Evolutionary conservation across 2,329 filamentous ascomycete genomes (phyloP).

Genomic region (Aspergillus alliaceus): DNA sequence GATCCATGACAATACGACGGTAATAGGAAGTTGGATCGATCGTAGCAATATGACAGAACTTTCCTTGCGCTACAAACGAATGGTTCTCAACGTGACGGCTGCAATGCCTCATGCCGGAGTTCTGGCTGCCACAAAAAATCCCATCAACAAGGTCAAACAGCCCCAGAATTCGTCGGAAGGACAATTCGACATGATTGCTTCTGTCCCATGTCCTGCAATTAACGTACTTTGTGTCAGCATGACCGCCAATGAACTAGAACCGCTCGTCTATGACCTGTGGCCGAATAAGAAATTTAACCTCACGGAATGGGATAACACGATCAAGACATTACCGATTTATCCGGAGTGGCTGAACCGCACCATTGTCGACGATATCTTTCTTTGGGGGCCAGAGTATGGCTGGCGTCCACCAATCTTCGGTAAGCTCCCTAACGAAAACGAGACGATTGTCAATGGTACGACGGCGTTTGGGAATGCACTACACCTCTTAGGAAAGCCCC

Average conservation of each 20-base stretch:
- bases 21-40: conserved; percentile 69
- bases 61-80: conserved; percentile 53
- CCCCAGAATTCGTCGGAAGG: conserved; percentile 67
- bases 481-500: conserved; percentile 63
- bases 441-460: conserved; percentile 63
- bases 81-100: conserved; percentile 74
- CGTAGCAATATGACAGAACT: conserved; percentile 54
- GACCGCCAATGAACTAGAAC: conserved; percentile 57
- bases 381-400: conserved; percentile 58
- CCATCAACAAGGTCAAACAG: conserved; percentile 67
- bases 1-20: conserved; percentile 71
- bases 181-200: conserved; percentile 66
- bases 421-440: conserved; percentile 59
- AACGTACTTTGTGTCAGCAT: conserved; percentile 74
- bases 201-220: conserved; percentile 67
- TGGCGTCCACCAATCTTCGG: conserved; percentile 57
- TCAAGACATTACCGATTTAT: conserved; percentile 36
- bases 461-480: conserved; percentile 52
- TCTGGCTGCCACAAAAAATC: conserved; percentile 62
- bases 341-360: conserved; percentile 57
- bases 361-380: conserved; percentile 68
- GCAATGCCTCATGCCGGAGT: conserved; percentile 75
- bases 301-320: conserved; percentile 25
- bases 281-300: conserved; percentile 40
- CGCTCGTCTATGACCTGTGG: conserved; percentile 66